Base-by-base conservation (phyloP, 192 early-diverging fungal genomes). In the Polychytrium aggregatum region DNA sequence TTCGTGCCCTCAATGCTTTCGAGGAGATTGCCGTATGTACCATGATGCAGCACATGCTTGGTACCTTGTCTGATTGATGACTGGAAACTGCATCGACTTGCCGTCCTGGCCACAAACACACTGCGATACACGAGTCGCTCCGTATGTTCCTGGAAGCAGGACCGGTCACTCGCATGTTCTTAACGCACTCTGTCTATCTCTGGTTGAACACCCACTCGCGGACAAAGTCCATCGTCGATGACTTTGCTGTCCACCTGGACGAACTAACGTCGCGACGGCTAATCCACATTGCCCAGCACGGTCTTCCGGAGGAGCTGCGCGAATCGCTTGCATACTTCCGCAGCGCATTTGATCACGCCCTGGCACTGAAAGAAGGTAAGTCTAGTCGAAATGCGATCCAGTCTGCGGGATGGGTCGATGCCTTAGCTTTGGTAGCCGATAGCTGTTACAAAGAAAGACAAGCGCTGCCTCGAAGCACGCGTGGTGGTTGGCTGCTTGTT, bases 281-380 rank as follows among this genome's bases (percentile, higher is more conserved):
- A 6, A 44, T 50, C 0, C 30, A 46, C 1, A 57, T 92, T 1
- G 47, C 79, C 13, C 34, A 56, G 0, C 56, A 58, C 3, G 62
- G 74, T 14, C 83, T 60, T 14, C 57, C 67, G 11, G 25, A 80
- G 4, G 56, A 75, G 7, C 56, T 97, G 27, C 53, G 53, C 14
- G 62, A 69, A 5, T 50, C 69, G n/a, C 57, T 99, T 24, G 59
- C 69, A 2, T 88, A 82, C 52, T 91, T 93, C 48, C 46, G 55
- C 8, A 50, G 74, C 13, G 83, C 87, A 2, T 90, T 90, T 56
- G 86, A 93, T 49, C 70, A 78, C 30, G n/a, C 49, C 8, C 44
- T 72, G 10, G 85, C 85, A 0, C 54, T 66, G 27, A 44, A 63
- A 20, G 70, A 80, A 37, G 76, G 78, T 27, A 71, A 71, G 0